phyloP scores from a whole-genome alignment of 2,329 filamentous ascomycete genomes.

The Sclerotinia minor region DNA sequence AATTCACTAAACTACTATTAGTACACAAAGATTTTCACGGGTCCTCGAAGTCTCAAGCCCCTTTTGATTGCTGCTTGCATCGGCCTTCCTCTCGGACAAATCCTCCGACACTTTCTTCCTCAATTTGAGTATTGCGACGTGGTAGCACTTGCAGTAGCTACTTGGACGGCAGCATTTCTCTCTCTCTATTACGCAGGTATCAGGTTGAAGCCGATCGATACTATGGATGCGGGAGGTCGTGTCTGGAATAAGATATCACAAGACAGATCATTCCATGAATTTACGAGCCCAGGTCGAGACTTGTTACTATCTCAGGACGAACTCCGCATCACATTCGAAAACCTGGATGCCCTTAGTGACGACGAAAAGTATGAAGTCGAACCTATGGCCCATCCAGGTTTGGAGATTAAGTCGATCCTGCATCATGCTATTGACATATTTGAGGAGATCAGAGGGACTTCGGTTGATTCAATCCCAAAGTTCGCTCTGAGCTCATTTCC shows the following conservation, averaged over 20 bases:
- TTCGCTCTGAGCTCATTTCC: conserved; percentile 48
- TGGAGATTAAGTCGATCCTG: conserved; percentile 21
- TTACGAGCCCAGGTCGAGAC: conserved; percentile 22
- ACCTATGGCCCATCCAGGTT: conserved; percentile 16
- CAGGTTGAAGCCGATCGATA: conserved; percentile 16
- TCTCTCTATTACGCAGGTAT: conserved; percentile 25
- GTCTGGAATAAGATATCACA: conserved; percentile 20
- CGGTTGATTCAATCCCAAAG: conserved; percentile 26
- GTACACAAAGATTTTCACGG: conserved; percentile 54
- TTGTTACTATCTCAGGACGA: conserved; percentile 23
- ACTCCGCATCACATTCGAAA: conserved; percentile 21
- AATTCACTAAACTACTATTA: conserved; percentile 38
- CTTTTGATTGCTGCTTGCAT: conserved; percentile 49
- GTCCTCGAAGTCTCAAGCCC: conserved; percentile 50
- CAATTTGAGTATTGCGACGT: conserved; percentile 49
- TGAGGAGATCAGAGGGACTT: conserved; percentile 20
- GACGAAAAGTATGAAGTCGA: conserved; percentile 23
- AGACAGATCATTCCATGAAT: conserved; percentile 22
- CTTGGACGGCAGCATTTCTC: conserved; percentile 52
- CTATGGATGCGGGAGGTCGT: conserved; percentile 3
- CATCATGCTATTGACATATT: conserved; percentile 18
- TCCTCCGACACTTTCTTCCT: conserved; percentile 45
- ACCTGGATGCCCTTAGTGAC: conserved; percentile 12
- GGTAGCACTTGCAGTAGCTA: conserved; percentile 50
- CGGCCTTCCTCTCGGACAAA: conserved; percentile 50